A percentile compares a stretch with the other conserved stretches of the same genome.
These are phyloP conservation scores for Fraxinus latifolia DNA, from an alignment of 305 asterid genomes.

Conservation along the genomic window DNA sequence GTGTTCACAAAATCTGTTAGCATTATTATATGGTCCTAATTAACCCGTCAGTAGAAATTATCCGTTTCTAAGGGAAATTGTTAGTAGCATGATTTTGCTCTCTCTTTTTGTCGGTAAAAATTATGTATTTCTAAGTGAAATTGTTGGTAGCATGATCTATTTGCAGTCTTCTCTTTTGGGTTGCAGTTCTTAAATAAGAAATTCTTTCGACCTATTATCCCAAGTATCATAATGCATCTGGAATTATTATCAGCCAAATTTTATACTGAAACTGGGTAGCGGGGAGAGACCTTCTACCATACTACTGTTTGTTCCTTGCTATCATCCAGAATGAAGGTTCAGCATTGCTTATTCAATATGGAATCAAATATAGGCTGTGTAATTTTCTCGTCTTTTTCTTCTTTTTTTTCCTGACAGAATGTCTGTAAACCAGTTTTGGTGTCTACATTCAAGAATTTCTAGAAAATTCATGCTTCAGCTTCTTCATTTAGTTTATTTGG, in stretches of 20 bases:
- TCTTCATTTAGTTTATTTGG: conserved; percentile 3
- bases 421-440: background rate
- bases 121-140: background rate
- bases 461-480: background rate
- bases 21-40: background rate
- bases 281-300: background rate
- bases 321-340: background rate
- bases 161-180: background rate
- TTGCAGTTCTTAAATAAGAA: background rate
- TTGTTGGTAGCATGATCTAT: background rate
- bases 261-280: background rate
- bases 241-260: background rate
- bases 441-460: background rate
- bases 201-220: background rate
- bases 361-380: background rate
- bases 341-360: background rate
- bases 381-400: background rate
- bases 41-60: background rate
- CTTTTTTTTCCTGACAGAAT: background rate
- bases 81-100: conserved; percentile 1
- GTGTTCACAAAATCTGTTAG: background rate
- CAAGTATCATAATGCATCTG: background rate
- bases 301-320: background rate
- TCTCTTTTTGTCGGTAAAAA: background rate
- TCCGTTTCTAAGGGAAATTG: background rate